phyloP scores from a whole-genome alignment of 768 basidiomycete species.

The Rhizopogon vesiculosus region DNA sequence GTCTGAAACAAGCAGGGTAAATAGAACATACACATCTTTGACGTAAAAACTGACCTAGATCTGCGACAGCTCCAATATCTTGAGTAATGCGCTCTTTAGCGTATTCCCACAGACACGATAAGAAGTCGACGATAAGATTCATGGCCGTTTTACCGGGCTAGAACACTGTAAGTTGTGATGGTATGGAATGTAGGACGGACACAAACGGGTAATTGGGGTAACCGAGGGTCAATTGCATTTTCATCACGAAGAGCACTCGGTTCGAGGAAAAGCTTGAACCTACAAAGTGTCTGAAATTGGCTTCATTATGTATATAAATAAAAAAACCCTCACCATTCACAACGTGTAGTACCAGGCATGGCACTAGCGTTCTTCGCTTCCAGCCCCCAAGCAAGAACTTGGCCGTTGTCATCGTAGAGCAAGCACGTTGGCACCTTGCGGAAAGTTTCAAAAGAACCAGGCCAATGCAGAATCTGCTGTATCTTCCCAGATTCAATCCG shows the following conservation, averaged over 20 bases:
- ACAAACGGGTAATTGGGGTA: slow-evolving; percentile 70
- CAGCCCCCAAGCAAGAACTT: slow-evolving; percentile 79
- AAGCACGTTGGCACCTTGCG: slow-evolving; percentile 85
- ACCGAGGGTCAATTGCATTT: slow-evolving; percentile 64
- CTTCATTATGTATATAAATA: no score
- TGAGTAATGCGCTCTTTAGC: slow-evolving; percentile 83
- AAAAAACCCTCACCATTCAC: slow-evolving; percentile 40
- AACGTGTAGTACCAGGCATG: slow-evolving; percentile 56
- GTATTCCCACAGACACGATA: slow-evolving; percentile 82
- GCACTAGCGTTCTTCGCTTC: slow-evolving; percentile 81
- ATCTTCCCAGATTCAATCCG: slow-evolving; percentile 75
- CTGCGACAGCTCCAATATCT: slow-evolving; percentile 82
- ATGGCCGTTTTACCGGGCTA: slow-evolving; percentile 72
- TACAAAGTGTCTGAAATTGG: slow-evolving; percentile 7
- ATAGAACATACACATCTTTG: background rate
- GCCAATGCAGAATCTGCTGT: slow-evolving; percentile 86
- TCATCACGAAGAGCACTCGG: slow-evolving; percentile 76
- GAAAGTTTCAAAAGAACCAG: slow-evolving; percentile 81
- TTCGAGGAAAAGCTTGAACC: slow-evolving; percentile 87
- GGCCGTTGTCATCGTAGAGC: slow-evolving; percentile 69
- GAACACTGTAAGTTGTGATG: slow-evolving; percentile 9
- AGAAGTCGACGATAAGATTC: slow-evolving; percentile 80
- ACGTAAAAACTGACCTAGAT: slow-evolving; percentile 55
- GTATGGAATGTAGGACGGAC: background rate
- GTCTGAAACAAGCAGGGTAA: slow-evolving; percentile 37